Evolutionary conservation across 805 yeast genomes (phyloP).

Genomic region (Metahyphopichia silvanorum): DNA sequence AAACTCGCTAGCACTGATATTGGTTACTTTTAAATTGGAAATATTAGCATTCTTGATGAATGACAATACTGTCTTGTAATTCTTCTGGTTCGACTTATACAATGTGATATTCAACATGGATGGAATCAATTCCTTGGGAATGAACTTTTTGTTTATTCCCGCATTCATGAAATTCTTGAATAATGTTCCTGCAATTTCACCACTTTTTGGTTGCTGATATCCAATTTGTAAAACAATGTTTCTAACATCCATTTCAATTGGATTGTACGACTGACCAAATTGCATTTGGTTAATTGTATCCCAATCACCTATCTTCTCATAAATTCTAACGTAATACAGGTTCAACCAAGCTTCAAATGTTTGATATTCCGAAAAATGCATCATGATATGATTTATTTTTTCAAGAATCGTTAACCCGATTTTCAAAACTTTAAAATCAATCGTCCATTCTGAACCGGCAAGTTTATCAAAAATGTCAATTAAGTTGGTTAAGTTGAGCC

Average conservation of each 20-base stretch:
- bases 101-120: slow-evolving; percentile 43
- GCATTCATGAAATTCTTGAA: slow-evolving; percentile 45
- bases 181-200: slow-evolving; percentile 29
- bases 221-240: slow-evolving; percentile 42
- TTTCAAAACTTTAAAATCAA: slow-evolving; percentile 32
- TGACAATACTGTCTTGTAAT: slow-evolving; percentile 58
- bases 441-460: slow-evolving; percentile 15
- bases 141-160: slow-evolving; percentile 47
- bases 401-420: slow-evolving; percentile 33
- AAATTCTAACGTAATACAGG: slow-evolving; percentile 7
- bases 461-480: slow-evolving; percentile 25
- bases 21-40: slow-evolving; percentile 38
- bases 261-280: slow-evolving; percentile 10
- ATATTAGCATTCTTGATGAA: slow-evolving; percentile 49
- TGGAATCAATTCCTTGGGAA: slow-evolving; percentile 49
- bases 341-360: slow-evolving; percentile 21
- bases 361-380: slow-evolving; percentile 24
- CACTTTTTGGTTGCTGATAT: slow-evolving; percentile 20
- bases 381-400: slow-evolving; percentile 26
- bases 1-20: slow-evolving; percentile 33
- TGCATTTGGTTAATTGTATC: slow-evolving; percentile 10
- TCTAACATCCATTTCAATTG: slow-evolving; percentile 43
- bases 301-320: slow-evolving; percentile 24
- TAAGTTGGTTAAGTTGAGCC: slow-evolving; percentile 27
- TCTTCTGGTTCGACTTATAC: slow-evolving; percentile 38